Evolutionary conservation across 1,139 yeast genomes (phyloP).

Genomic region (Lodderomyces oxycetoniae): DNA sequence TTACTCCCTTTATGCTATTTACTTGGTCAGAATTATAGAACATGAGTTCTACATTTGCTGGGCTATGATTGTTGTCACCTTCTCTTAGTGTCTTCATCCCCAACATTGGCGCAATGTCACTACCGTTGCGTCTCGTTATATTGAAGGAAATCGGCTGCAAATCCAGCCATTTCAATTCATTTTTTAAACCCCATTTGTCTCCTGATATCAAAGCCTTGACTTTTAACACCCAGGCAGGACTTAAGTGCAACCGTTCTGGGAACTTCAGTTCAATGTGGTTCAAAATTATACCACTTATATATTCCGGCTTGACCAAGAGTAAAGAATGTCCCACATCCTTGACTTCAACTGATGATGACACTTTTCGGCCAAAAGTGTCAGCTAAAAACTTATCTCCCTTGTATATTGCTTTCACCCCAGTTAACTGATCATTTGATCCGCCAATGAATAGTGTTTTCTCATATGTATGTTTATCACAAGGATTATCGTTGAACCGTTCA

Average conservation of each 20-base stretch:
- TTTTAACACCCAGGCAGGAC: constrained; percentile 61
- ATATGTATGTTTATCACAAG: constrained; percentile 27
- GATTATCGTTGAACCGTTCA: constrained; percentile 31
- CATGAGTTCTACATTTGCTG: constrained; percentile 43
- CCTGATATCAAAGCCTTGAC: constrained; percentile 59
- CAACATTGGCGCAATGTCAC: constrained; percentile 45
- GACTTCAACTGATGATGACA: constrained; percentile 35
- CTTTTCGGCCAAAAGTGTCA: constrained; percentile 23
- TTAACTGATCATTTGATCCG: constrained; percentile 55
- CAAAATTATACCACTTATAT: constrained; percentile 57
- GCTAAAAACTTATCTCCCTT: constrained; percentile 25
- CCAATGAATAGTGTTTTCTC: constrained; percentile 50
- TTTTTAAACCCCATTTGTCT: constrained; percentile 76
- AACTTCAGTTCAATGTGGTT: constrained; percentile 52
- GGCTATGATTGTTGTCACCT: constrained; percentile 59
- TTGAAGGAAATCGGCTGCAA: constrained; percentile 48
- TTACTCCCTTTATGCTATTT: constrained; percentile 6
- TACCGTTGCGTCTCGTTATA: constrained; percentile 29
- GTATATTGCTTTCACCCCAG: constrained; percentile 39
- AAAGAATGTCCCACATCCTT: constrained; percentile 64
- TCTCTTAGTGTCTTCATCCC: constrained; percentile 77
- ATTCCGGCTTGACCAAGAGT: constrained; percentile 60
- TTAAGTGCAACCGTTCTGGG: constrained; percentile 45
- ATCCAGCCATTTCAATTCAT: constrained; percentile 66
- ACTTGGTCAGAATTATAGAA: constrained; percentile 32